phyloP scores from a whole-genome alignment of 768 basidiomycete species.

The Rhizopogon vesiculosus region DNA sequence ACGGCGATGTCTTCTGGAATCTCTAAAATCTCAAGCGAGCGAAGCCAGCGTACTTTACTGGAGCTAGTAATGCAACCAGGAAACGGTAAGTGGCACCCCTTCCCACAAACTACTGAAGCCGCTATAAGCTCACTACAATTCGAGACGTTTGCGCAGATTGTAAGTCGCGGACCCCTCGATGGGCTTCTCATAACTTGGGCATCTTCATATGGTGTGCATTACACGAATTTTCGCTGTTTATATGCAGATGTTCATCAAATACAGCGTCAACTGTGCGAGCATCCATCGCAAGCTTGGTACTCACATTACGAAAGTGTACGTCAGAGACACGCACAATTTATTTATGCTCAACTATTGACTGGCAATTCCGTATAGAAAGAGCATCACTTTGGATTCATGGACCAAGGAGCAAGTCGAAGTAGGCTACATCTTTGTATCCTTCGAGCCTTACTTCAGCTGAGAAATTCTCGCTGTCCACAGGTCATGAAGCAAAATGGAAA shows the following conservation, averaged over 20 bases:
- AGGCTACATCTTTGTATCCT: slow-evolving; percentile 17
- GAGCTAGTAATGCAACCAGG: slow-evolving; percentile 72
- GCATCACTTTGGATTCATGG: slow-evolving; percentile 85
- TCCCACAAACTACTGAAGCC: not conserved
- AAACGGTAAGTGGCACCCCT: slow-evolving; percentile 53
- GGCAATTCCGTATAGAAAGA: slow-evolving; percentile 56
- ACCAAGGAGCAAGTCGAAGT: slow-evolving; percentile 87
- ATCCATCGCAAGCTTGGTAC: slow-evolving; percentile 94
- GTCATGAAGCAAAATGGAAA: slow-evolving; percentile 82
- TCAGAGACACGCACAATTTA: slow-evolving; percentile 5
- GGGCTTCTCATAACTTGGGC: slow-evolving; percentile 87
- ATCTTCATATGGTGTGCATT: slow-evolving; percentile 77
- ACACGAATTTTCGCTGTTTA: not conserved
- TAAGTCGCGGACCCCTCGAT: slow-evolving; percentile 78
- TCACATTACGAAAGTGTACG: slow-evolving; percentile 90
- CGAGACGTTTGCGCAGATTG: slow-evolving; percentile 91
- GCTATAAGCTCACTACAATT: slow-evolving; percentile 7
- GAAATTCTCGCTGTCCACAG: slow-evolving; percentile 33
- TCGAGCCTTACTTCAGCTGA: slow-evolving; percentile 2
- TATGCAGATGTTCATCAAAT: slow-evolving; percentile 6
- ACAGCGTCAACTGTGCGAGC: slow-evolving; percentile 81
- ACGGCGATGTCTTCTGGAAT: slow-evolving; percentile 26
- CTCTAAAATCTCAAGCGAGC: slow-evolving; percentile 58
- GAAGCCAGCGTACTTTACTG: slow-evolving; percentile 60
- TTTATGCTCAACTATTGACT: not conserved